phyloP scores from a whole-genome alignment of 306 rosid genomes.

The Pachyrhizus erosus region DNA sequence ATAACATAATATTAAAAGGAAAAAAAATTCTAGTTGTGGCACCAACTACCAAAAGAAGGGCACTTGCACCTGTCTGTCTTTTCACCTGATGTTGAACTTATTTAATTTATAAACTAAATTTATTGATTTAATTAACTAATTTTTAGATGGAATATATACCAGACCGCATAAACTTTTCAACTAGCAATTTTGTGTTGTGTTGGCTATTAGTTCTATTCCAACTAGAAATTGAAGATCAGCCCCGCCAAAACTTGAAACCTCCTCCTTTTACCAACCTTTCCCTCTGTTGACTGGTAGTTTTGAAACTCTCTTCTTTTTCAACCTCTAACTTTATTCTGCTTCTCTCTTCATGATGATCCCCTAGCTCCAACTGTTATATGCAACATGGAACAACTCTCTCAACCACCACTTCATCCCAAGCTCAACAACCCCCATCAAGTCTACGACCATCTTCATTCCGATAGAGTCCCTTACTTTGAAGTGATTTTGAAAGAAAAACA shows the following conservation, averaged over 20 bases:
- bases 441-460: conserved; percentile 29
- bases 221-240: too few relatives aligned
- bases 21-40: conserved; percentile 20
- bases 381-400: conserved; percentile 55
- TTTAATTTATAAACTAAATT: too few relatives aligned
- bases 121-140: too few relatives aligned
- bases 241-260: neutral
- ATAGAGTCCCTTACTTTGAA: conserved; percentile 45
- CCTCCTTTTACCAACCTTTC: neutral
- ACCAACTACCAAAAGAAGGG: conserved; percentile 38
- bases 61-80: too few relatives aligned
- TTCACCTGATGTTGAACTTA: too few relatives aligned
- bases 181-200: too few relatives aligned
- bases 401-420: conserved; percentile 19
- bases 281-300: conserved; percentile 71
- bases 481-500: conserved; percentile 45
- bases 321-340: conserved; percentile 6
- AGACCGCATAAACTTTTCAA: too few relatives aligned
- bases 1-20: neutral
- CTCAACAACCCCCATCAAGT: conserved; percentile 3
- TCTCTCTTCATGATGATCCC: conserved; percentile 42
- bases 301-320: neutral
- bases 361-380: conserved; percentile 27
- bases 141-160: too few relatives aligned
- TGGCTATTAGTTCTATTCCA: too few relatives aligned